phyloP scores from a whole-genome alignment of 805 yeast species.

The Myxozyma neotropica region DNA sequence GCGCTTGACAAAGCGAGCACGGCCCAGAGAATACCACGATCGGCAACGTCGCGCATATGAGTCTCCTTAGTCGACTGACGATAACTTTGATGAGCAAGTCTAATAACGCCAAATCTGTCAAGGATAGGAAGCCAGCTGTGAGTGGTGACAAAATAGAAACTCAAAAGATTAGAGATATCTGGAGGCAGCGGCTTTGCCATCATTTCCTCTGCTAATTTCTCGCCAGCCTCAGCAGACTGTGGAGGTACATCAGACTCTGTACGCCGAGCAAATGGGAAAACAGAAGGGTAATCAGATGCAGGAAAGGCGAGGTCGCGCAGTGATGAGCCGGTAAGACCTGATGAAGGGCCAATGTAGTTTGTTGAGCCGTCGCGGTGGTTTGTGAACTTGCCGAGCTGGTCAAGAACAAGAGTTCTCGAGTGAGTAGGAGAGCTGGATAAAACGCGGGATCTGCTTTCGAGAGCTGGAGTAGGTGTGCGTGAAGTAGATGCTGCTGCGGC shows the following conservation, averaged over 20 bases:
- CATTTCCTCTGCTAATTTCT: background rate
- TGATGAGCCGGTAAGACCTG: slow-evolving; percentile 7
- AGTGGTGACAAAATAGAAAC: slow-evolving; percentile 14
- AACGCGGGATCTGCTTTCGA: too few relatives aligned
- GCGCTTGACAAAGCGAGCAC: slow-evolving; percentile 14
- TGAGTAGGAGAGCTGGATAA: too few relatives aligned
- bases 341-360: slow-evolving; percentile 14
- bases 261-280: background rate
- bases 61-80: background rate
- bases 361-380: slow-evolving; percentile 1
- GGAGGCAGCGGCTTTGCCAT: slow-evolving; percentile 7
- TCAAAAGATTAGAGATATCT: slow-evolving; percentile 3
- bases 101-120: slow-evolving; percentile 15
- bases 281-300: background rate
- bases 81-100: slow-evolving; percentile 8
- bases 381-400: slow-evolving; percentile 1
- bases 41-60: slow-evolving; percentile 7
- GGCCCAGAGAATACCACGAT: slow-evolving; percentile 12
- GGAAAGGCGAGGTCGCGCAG: slow-evolving; percentile 1
- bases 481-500: slow-evolving; percentile 18
- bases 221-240: background rate
- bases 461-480: background rate
- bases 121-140: slow-evolving; percentile 24
- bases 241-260: background rate
- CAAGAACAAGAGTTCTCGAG: background rate